phyloP scores from a whole-genome alignment of 2,329 filamentous ascomycete species.

The Colletotrichum graminicola region DNA sequence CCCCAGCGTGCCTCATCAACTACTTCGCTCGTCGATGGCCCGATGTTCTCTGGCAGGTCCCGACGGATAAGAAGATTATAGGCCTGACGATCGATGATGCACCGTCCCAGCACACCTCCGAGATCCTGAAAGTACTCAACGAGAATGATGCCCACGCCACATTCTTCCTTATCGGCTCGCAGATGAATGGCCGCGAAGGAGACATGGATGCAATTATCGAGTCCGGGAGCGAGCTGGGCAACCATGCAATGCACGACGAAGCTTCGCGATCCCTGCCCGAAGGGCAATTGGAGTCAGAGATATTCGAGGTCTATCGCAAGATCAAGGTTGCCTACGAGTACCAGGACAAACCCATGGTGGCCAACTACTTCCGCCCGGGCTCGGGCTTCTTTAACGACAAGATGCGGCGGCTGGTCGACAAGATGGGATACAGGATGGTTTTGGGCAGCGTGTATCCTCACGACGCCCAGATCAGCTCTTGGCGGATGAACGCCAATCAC shows the following conservation, averaged over 20 bases:
- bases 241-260: slow-evolving; percentile 92
- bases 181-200: slow-evolving; percentile 70
- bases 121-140: slow-evolving; percentile 77
- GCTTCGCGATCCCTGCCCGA: slow-evolving; percentile 73
- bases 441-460: slow-evolving; percentile 90
- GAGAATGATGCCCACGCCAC: slow-evolving; percentile 79
- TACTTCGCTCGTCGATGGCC: slow-evolving; percentile 80
- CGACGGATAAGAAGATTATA: slow-evolving; percentile 71
- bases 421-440: slow-evolving; percentile 78
- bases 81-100: slow-evolving; percentile 91
- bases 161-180: slow-evolving; percentile 89
- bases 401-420: slow-evolving; percentile 73
- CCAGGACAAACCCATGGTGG: slow-evolving; percentile 57
- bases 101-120: slow-evolving; percentile 77
- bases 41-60: slow-evolving; percentile 81
- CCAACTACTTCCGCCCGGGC: slow-evolving; percentile 83
- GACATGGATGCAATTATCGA: slow-evolving; percentile 69
- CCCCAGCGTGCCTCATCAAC: slow-evolving; percentile 76
- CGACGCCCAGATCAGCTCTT: slow-evolving; percentile 84
- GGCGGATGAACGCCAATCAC: slow-evolving; percentile 79
- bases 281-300: slow-evolving; percentile 71
- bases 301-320: slow-evolving; percentile 71
- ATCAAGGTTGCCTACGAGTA: slow-evolving; percentile 69
- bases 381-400: slow-evolving; percentile 83
- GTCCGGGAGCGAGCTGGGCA: slow-evolving; percentile 79